These are phyloP conservation scores for Carex littledalei DNA, from an alignment of 176 grass and related monocot species.

Conservation along the genomic window DNA sequence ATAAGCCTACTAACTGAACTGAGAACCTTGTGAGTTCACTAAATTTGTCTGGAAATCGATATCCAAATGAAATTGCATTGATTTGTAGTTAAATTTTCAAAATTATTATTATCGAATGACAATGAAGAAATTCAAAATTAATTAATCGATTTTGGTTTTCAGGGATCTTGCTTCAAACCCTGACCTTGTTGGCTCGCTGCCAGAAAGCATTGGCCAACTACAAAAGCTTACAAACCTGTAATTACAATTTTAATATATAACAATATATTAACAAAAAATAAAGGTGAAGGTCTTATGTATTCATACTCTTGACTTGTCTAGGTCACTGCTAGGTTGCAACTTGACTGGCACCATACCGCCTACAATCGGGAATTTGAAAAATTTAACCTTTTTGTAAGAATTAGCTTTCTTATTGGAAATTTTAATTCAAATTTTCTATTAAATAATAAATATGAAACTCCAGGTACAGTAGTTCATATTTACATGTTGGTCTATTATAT, in stretches of 20 bases:
- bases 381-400: slow-evolving; percentile 77
- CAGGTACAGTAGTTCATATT: neutral
- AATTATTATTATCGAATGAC: neutral
- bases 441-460: neutral
- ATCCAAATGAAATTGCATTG: neutral
- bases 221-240: slow-evolving; percentile 69
- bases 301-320: neutral
- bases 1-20: slow-evolving; percentile 59
- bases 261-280: neutral
- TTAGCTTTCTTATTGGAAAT: neutral
- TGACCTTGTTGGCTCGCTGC: slow-evolving; percentile 45
- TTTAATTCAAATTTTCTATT: slow-evolving; percentile 6
- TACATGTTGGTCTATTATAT: neutral
- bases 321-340: slow-evolving; percentile 73
- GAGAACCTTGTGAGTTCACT: slow-evolving; percentile 58
- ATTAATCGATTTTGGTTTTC: slow-evolving; percentile 33
- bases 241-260: slow-evolving; percentile 26
- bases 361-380: slow-evolving; percentile 53
- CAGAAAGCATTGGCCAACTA: slow-evolving; percentile 67
- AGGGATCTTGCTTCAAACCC: slow-evolving; percentile 80
- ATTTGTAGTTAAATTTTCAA: slow-evolving; percentile 5
- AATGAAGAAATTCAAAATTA: neutral
- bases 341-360: slow-evolving; percentile 57
- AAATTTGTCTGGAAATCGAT: slow-evolving; percentile 12
- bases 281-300: slow-evolving; percentile 6